phyloP scores from a whole-genome alignment of 2,329 filamentous ascomycete species.

The Fusarium graminum region DNA sequence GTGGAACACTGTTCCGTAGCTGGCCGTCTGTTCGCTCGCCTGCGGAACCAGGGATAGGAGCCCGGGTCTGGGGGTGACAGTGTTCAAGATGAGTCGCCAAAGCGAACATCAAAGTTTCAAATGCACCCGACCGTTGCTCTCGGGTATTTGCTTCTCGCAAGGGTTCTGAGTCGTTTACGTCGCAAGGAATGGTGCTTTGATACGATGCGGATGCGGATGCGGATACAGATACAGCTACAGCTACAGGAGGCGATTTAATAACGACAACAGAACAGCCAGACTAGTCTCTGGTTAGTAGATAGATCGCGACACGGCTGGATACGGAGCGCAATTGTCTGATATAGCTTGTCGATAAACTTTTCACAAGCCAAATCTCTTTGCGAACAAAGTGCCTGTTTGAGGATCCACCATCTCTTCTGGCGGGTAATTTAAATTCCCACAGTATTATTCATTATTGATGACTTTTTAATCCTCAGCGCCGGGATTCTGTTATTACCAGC shows the following conservation, averaged over 20 bases:
- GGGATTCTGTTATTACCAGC: conserved; percentile 18
- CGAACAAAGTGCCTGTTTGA: conserved; percentile 8
- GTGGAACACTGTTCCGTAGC: conserved; percentile 32
- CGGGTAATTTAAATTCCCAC: conserved; percentile 10
- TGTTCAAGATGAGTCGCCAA: conserved; percentile 32
- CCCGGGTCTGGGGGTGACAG: conserved; percentile 14
- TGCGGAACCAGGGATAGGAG: conserved; percentile 29
- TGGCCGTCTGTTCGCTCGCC: conserved; percentile 14
- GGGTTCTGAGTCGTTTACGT: conserved; percentile 25
- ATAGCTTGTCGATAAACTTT: conserved; percentile 28
- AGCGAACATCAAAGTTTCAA: conserved; percentile 39
- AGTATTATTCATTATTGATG: conserved; percentile 8
- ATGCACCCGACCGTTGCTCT: conserved; percentile 19
- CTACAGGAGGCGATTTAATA: neutral
- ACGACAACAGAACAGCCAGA: too few relatives aligned
- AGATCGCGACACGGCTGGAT: conserved; percentile 10
- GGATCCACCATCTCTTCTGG: conserved; percentile 3
- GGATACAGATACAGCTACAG: neutral
- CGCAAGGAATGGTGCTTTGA: conserved; percentile 6
- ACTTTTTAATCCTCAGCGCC: conserved; percentile 14
- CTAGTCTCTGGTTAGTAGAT: conserved; percentile 3
- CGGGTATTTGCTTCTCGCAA: conserved; percentile 24
- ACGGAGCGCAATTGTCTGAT: conserved; percentile 7
- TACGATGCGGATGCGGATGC: neutral
- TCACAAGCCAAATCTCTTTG: conserved; percentile 19